Conservation (phyloP, 306 rosid genomes). For the Cyamopsis tetragonoloba region DNA sequence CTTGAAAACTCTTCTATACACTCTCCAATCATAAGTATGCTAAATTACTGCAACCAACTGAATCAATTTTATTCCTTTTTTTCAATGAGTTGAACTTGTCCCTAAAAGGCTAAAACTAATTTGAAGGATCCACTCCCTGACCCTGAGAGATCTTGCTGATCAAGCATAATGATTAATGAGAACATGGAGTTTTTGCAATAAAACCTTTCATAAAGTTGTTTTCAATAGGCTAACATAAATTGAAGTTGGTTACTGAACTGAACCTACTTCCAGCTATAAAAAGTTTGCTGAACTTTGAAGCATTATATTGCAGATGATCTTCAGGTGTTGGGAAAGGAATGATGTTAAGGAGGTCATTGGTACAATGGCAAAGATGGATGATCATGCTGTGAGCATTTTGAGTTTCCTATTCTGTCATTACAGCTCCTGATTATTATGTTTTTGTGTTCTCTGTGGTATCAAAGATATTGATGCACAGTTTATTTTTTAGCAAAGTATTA, state of each 20-base stretch:
- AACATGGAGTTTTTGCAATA: background rate
- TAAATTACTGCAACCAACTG: background rate
- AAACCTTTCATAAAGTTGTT: background rate
- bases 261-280: background rate
- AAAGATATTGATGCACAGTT: background rate
- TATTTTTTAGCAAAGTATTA: conserved; percentile 1
- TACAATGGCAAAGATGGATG: conserved; percentile 90
- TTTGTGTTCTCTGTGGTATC: background rate
- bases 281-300: conserved; percentile 31
- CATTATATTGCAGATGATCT: conserved; percentile 62
- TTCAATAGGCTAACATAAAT: background rate
- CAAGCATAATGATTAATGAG: background rate
- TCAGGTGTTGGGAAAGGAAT: conserved; percentile 87
- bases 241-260: conserved; percentile 3
- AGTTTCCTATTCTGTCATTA: conserved; percentile 6
- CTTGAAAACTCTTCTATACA: background rate
- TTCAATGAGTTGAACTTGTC: background rate
- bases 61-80: background rate
- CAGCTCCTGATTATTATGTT: background rate
- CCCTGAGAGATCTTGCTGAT: background rate
- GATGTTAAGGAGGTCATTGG: conserved; percentile 83
- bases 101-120: background rate
- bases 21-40: background rate
- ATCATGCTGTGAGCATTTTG: conserved; percentile 70
- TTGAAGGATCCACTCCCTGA: conserved; percentile 1